Evolutionary conservation across 768 basidiomycete species (phyloP), one percentile per base, ranked within the genome.

Genomic region (Russula lepida): DNA sequence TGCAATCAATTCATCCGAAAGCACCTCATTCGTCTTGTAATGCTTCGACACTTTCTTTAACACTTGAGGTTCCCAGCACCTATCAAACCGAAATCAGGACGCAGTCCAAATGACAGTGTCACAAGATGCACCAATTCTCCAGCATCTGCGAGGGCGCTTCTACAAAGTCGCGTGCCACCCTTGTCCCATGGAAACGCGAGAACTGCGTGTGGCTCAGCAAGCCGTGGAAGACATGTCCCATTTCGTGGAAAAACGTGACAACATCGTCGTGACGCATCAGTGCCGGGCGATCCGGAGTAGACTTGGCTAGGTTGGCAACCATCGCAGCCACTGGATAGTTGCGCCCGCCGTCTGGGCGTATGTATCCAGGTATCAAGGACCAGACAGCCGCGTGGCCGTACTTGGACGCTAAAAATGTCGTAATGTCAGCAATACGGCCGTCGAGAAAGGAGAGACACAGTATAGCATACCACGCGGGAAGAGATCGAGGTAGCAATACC

Each of bases 111-210:
- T 9, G n/a, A 12, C 15, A 28, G 12, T 30, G n/a, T 53, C 11
- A 44, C 23, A 15, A 41, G 21, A 28, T 27, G 19, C 49, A 85
- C 92, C 92, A 94, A 68, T 93, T 91, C 74, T 95, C 92, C 62
- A 93, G 76, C 92, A 93, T 93, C 74, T 95, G 91, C 19, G 86
- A 88, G 0, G 92, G 92, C 3, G 92, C 92, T 73, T 94, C 91
- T 11, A 92, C 91, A 64, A 92, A 92, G 71, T 92, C 90, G 6
- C 86, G 74, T 7, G 87, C 86, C 27, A 89, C 86, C 28, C 82
- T 81, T 33, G 88, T 92, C 21, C 92, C 91, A 66, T 93, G 90
- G 82, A 93, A 94, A 15, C 85, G 76, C 23, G 83, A 74, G 69
- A 83, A 92, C 62, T 79, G 81, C 33, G 89, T 91, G 60, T 74